Base-by-base conservation (phyloP, 164 flowering plant genomes). In the Warburgia ugandensis region DNA sequence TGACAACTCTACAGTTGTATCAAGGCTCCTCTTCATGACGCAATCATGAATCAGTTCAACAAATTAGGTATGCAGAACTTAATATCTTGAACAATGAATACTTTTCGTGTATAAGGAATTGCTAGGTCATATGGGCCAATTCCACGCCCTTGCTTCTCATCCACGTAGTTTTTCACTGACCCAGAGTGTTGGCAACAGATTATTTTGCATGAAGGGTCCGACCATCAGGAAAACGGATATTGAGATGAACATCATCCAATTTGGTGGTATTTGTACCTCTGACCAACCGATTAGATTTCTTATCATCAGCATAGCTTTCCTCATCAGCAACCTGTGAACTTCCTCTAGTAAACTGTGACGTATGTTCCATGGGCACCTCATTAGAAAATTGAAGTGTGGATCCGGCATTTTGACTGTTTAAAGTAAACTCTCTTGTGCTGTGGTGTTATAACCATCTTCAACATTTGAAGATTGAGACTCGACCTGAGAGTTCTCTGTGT, bases 21-120 rank as follows among this genome's bases (percentile, higher is more conserved):
- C n/a, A n/a, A n/a, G n/a, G n/a, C n/a, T n/a, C n/a, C n/a, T n/a
- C n/a, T n/a, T n/a, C n/a, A n/a, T n/a, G n/a, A n/a, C n/a, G n/a
- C n/a, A n/a, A n/a, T n/a, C n/a, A n/a, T n/a, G n/a, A n/a, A n/a
- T n/a, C n/a, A n/a, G n/a, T n/a, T n/a, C n/a, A n/a, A n/a, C n/a
- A n/a, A n/a, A n/a, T n/a, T n/a, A n/a, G n/a, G n/a, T n/a, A n/a
- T n/a, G n/a, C n/a, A n/a, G 8, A 44, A 46, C 54, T 16, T 29
- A 60, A 53, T 76, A 85, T 94, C 94, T 76, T 79, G 66, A 17
- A 72, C 66, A 51, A 20, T 55, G 53, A 80, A 83, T 33, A 81
- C 69, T 63, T 75, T 83, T 45, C 86, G 81, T 58, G 97, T 94
- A 71, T 88, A 88, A 29, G 97, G 97, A 67, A 78, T 68, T 31